Base-by-base conservation (phyloP, 805 yeast species). In the Wickerhamiella alocasiicola region DNA sequence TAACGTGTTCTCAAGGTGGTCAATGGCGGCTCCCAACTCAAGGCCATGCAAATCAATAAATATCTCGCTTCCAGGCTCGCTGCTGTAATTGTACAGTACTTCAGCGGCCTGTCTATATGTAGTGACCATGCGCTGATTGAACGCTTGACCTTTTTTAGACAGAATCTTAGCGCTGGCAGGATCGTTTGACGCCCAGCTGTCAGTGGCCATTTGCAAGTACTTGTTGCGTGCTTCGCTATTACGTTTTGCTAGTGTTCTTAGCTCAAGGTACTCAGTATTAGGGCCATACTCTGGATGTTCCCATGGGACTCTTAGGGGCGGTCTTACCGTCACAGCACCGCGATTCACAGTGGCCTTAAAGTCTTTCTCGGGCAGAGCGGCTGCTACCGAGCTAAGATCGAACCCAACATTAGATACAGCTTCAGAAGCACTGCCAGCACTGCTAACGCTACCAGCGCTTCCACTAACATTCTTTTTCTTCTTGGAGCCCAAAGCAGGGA, bases 41-140 rank as follows among this genome's bases (percentile, higher is more conserved):
- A 59, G 48, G 1, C 64, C 65, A 36, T 62, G 63, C 28, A 59
- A 42, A 32, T 59, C 63, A 9, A 57, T 32, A 44, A 49, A 59
- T 1, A 56, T 40, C 38, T 57, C 62, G 16, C 50, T 41, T 9
- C 48, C 50, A 2, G 51, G 49, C 15, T n/a, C 18, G 6, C 38
- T 36, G 17, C 56, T 48, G 33, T 50, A 50, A 7, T 50, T 50
- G 42, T 45, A 50, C 21, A 59, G 46, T 12, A 55, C 23, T 3
- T 51, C 50, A 1, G 60, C 52, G 6, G 55, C 63, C 9, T 38
- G 27, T 7, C 44, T 39, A 27, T 55, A 49, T 4, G 44, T 46
- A 5, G 45, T 47, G 18, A 54, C 42, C 60, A 59, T 57, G 24
- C 43, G 38, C 12, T 44, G 47, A 39, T 57, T 53, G 29, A 49